phyloP scores from a whole-genome alignment of 805 yeast genomes.

The Ascoidea asiatica region DNA sequence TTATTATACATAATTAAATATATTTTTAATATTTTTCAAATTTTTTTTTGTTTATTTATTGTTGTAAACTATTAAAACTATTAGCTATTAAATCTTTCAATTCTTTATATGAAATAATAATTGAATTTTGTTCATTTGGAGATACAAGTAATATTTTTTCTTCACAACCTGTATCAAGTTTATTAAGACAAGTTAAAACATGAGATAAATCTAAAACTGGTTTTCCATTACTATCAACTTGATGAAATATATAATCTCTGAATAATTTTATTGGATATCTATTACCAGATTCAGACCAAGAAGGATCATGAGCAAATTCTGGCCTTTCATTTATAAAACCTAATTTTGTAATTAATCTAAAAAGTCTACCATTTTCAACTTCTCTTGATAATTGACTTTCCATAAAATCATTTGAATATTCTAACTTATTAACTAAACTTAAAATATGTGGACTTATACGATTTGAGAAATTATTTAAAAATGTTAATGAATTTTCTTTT shows the following conservation, averaged over 20 bases:
- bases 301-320: conserved; percentile 38
- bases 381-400: conserved; percentile 57
- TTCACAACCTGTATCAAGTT: conserved; percentile 83
- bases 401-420: conserved; percentile 38
- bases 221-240: conserved; percentile 60
- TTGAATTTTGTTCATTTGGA: conserved; percentile 73
- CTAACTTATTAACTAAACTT: conserved; percentile 32
- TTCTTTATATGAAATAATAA: conserved; percentile 78
- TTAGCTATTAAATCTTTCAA: conserved; percentile 59
- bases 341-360: conserved; percentile 69
- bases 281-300: conserved; percentile 68
- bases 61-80: conserved; percentile 14
- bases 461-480: conserved; percentile 22
- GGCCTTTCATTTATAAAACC: conserved; percentile 69
- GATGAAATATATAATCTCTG: conserved; percentile 77
- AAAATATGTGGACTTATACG: conserved; percentile 32
- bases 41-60: background rate
- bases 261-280: conserved; percentile 63
- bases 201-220: conserved; percentile 75
- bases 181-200: conserved; percentile 67
- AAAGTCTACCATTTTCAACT: conserved; percentile 78
- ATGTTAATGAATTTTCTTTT: conserved; percentile 14
- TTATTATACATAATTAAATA: no score
- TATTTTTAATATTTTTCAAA: no score
- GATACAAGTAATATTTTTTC: conserved; percentile 74